Percentiles rank a stretch among this genome's conserved stretches.
These are phyloP conservation scores for Monosporozyma unispora DNA, from an alignment of 805 yeast species.

Conservation along the genomic window DNA sequence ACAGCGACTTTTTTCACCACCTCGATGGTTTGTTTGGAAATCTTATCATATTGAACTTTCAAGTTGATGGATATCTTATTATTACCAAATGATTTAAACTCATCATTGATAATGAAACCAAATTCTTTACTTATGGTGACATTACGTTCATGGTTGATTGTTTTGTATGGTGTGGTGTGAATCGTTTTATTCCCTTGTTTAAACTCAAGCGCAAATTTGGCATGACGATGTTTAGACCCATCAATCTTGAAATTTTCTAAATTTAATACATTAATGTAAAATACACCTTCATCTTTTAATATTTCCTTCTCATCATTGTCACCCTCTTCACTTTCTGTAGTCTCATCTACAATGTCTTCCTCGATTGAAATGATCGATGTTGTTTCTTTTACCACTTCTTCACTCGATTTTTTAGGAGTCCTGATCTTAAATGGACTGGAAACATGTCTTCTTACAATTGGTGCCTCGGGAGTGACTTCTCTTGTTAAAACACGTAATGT, in stretches of 20 bases:
- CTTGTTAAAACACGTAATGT: background rate
- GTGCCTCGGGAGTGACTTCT: background rate
- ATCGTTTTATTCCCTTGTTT: slow-evolving; percentile 39
- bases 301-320: background rate
- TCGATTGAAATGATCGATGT: too few species aligned
- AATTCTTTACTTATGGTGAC: slow-evolving; percentile 56
- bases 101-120: slow-evolving; percentile 37
- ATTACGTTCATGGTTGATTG: slow-evolving; percentile 18
- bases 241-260: slow-evolving; percentile 40
- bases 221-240: slow-evolving; percentile 37
- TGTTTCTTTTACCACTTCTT: too few species aligned
- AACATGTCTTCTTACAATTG: background rate
- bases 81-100: slow-evolving; percentile 9
- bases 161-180: slow-evolving; percentile 7
- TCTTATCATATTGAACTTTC: slow-evolving; percentile 48
- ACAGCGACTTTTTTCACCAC: slow-evolving; percentile 49
- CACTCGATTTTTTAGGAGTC: background rate
- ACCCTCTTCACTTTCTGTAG: background rate
- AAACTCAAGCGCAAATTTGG: slow-evolving; percentile 41
- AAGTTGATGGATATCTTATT: slow-evolving; percentile 61
- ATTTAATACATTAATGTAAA: background rate
- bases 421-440: background rate
- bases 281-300: background rate
- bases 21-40: slow-evolving; percentile 43
- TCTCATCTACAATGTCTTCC: background rate